phyloP scores from a whole-genome alignment of 139 green algal genomes.

The Volvox reticuliferus region DNA sequence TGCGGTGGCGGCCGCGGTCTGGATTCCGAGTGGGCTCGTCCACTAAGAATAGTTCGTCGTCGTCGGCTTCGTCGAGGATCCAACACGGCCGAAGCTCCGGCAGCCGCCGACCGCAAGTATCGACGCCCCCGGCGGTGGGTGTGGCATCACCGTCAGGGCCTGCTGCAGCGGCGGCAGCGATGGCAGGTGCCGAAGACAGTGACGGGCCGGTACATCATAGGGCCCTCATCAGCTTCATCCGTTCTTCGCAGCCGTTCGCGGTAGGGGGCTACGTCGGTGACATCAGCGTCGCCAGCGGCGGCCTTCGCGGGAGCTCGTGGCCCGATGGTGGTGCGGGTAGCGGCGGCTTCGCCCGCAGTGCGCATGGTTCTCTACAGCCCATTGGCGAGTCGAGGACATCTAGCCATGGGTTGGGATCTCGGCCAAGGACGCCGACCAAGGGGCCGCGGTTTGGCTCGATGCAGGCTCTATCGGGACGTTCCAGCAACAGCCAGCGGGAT shows the following conservation, averaged over 20 bases:
- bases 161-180: background rate
- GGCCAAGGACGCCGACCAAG: too few relatives aligned
- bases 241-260: background rate
- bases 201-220: background rate
- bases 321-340: background rate
- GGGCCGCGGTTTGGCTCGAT: too few relatives aligned
- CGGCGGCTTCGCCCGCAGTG: background rate
- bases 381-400: background rate
- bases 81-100: background rate
- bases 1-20: background rate
- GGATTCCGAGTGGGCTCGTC: too few relatives aligned
- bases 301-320: background rate
- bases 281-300: too few relatives aligned
- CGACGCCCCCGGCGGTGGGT: background rate
- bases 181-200: background rate
- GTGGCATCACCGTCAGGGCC: background rate
- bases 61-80: background rate
- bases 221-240: background rate
- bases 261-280: background rate
- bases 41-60: background rate
- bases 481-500: too few relatives aligned
- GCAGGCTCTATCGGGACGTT: too few relatives aligned
- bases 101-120: background rate
- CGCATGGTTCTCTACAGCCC: too few relatives aligned
- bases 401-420: background rate